These are phyloP conservation scores for Pichia sp. DNA, from an alignment of 1,139 yeast genomes.

Conservation along the genomic window DNA sequence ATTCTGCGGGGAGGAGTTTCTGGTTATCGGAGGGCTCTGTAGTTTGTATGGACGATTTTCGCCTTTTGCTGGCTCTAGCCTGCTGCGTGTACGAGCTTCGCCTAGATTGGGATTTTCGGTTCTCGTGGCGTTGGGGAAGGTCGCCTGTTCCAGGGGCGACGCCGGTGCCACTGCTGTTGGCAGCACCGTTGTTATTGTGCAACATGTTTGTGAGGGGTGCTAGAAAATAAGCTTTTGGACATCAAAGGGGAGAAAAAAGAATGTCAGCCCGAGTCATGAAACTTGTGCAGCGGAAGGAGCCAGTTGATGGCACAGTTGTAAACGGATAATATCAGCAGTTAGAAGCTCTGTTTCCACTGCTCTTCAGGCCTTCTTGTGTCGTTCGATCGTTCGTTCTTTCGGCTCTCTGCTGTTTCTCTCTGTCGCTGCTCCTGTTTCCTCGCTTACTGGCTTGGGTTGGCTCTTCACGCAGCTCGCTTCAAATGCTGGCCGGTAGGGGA, in stretches of 20 bases:
- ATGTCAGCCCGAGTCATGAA: not conserved
- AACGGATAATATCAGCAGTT: no score
- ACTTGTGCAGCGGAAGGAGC: not conserved
- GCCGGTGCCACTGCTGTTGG: no score
- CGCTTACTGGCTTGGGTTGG: no score
- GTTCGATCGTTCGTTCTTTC: no score
- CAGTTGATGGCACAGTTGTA: no score
- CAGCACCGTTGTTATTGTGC: not conserved
- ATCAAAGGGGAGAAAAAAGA: not conserved
- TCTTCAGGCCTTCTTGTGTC: no score
- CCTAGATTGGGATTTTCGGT: constrained; percentile 2
- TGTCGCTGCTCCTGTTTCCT: not conserved
- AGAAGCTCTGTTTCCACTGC: no score
- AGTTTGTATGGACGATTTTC: not conserved
- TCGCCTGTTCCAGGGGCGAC: not conserved
- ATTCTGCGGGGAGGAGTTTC: constrained; percentile 48
- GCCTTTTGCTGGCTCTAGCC: not conserved
- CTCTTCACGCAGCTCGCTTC: no score
- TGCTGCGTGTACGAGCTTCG: not conserved
- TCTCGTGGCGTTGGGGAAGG: not conserved
- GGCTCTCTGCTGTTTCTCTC: not conserved
- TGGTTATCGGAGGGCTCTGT: not conserved
- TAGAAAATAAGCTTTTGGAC: not conserved
- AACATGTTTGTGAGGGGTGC: not conserved
- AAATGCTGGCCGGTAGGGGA: no score